Evolutionary conservation across 1,139 yeast genomes (phyloP), one percentile per base, ranked within the genome.

Genomic region (Chernovozyma sophiae-reginae): DNA sequence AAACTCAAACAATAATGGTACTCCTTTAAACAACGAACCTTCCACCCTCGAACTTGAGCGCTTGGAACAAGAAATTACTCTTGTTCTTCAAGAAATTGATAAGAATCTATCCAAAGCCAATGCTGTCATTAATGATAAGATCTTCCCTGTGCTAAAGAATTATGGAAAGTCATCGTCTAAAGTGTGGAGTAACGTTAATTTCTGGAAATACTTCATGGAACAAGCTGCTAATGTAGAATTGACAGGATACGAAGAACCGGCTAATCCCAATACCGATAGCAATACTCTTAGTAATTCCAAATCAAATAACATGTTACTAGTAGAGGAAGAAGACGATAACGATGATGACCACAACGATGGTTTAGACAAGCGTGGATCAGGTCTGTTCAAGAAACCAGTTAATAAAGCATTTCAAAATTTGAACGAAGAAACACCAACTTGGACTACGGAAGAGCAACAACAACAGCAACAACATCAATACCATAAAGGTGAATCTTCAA

Each of bases 21-120:
- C 7, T 28, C n/a, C n/a, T 17, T 19, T 15, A 6, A 25, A 5
- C 6, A 20, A 10, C 10, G 52, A 54, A 33, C 55, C 58, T 29
- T 72, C 67, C 34, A 65, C 70, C 19, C 70, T 66, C 32, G 86
- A 82, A 48, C 62, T 85, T 38, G 95, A 86, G 50, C 68, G 77
- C 47, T 60, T 87, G 30, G 96, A 89, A 50, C 95, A 86, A 55
- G 85, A 81, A 49, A 85, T 87, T 31, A 86, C 96, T 0, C 62
- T 84, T 37, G 78, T 81, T 2, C 61, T 89, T 35, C 96, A 86
- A 55, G 83, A 81, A 42, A 85, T 89, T 23, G 96, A 89, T 58
- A 73, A 79, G 41, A 80, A 83, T 49, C 70, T 85, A 38, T 73
- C 82, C 3, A 65, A 71, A 31, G 77, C 87, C 13, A 84, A 82